Evolutionary conservation across 164 flowering plant genomes (phyloP), one percentile per base, ranked within the genome.

Genomic region (Stephania japonica): DNA sequence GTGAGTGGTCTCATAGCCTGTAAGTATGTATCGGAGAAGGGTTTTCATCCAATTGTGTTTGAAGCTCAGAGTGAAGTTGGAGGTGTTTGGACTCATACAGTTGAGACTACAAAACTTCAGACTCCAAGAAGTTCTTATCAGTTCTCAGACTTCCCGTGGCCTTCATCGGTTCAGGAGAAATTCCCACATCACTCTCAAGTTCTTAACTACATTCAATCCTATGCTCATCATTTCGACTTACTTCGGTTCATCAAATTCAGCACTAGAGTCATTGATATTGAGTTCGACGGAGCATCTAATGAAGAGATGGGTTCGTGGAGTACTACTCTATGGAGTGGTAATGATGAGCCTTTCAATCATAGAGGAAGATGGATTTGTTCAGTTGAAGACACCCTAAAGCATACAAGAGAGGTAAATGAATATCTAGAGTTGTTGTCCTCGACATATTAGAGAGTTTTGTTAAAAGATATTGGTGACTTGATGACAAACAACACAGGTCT

Each of bases 91-190:
- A 44, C 79, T 7, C 75, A 83, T 32, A 86, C 97, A 0, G 1
- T 86, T 0, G 77, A 80, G 71, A 77, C 84, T 0, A 89, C 92
- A 0, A 72, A 77, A 73, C 89, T 89, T 19, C 93, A 91, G 69
- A 83, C 85, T 0, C 85, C 87, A 3, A 86, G 79, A 76, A 14
- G 27, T 3, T 6, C 72, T 1, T 90, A 79, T 67, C 84, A 80
- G 68, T 89, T 90, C 80, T 87, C 88, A 0, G 96, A 90, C 70
- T 88, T 83, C 53, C 85, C 90, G 8, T 90, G 93, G 96, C 91
- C 95, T n/a, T 18, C 77, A 42, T 64, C 79, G 0, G 85, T 86
- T 24, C 14, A 76, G 23, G 82, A 81, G 12, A 78, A 27, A 0
- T 87, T 77, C 66, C 96, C 96, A 6, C 38, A 26, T 53, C 76